Conservation (phyloP, 2,329 filamentous ascomycete genomes). For the Aotearoamyces nothofagi region DNA sequence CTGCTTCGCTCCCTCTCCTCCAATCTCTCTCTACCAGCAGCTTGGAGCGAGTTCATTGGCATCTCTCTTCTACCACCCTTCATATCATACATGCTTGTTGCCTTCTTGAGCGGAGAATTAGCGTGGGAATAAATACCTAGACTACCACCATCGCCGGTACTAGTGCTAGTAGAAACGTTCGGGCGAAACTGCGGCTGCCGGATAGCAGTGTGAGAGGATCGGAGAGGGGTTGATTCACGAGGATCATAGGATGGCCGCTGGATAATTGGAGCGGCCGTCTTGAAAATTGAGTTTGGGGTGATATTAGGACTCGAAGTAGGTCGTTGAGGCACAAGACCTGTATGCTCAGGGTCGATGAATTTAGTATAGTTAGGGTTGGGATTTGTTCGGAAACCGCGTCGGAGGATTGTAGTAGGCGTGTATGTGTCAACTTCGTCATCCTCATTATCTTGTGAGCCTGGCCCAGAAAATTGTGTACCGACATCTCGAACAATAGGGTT, state of each 20-base stretch:
- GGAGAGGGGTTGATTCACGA: conserved; percentile 23
- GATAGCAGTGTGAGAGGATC: conserved; percentile 26
- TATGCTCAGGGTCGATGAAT: conserved; percentile 54
- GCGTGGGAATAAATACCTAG: conserved; percentile 69
- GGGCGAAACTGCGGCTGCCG: conserved; percentile 37
- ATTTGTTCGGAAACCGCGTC: conserved; percentile 64
- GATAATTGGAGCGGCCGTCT: conserved; percentile 5
- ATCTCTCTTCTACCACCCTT: conserved; percentile 23
- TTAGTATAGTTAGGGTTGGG: conserved; percentile 69
- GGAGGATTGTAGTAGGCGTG: conserved; percentile 46
- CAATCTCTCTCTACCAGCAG: conserved; percentile 27
- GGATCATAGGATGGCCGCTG: conserved; percentile 12
- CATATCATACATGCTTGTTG: conserved; percentile 45
- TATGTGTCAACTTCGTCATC: conserved; percentile 38
- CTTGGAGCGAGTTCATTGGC: conserved; percentile 45
- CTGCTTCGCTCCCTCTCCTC: conserved; percentile 13
- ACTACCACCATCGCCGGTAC: conserved; percentile 51
- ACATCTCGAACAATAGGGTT: conserved; percentile 67
- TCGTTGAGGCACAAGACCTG: conserved; percentile 16
- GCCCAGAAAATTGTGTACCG: conserved; percentile 55
- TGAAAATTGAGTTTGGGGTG: conserved; percentile 23
- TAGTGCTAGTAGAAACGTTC: conserved; percentile 19
- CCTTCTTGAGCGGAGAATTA: conserved; percentile 72
- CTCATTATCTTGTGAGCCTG: conserved; percentile 12
- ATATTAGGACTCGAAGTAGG: conserved; percentile 13